These are phyloP conservation scores for Suillus cothurnatus DNA, from an alignment of 768 basidiomycete genomes.

Conservation along the genomic window DNA sequence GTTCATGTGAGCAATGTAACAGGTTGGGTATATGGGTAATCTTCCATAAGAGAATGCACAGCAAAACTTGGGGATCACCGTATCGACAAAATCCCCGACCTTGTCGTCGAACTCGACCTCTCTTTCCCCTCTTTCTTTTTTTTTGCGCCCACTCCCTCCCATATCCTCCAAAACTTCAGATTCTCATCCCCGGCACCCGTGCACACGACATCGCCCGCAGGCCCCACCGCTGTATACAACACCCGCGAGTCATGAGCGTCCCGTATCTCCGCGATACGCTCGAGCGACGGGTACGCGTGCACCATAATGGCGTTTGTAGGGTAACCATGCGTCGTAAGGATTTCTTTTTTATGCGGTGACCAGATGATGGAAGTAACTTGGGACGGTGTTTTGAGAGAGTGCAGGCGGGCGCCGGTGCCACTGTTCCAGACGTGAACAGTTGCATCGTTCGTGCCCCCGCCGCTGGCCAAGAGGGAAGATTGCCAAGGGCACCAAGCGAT, in stretches of 20 bases:
- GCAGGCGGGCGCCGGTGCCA: slow-evolving; percentile 88
- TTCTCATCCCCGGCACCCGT: slow-evolving; percentile 96
- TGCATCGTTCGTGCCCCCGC: slow-evolving; percentile 94
- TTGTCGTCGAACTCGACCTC: slow-evolving; percentile 25
- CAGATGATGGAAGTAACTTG: slow-evolving; percentile 93
- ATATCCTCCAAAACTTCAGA: slow-evolving; percentile 93
- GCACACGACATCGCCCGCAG: slow-evolving; percentile 88
- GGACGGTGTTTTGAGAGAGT: slow-evolving; percentile 82
- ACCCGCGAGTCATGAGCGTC: slow-evolving; percentile 95
- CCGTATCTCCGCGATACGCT: slow-evolving; percentile 78
- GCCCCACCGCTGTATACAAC: slow-evolving; percentile 81
- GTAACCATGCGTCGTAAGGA: slow-evolving; percentile 92
- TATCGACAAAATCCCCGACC: slow-evolving; percentile 38
- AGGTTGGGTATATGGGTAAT: background rate
- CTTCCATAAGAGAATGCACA: background rate
- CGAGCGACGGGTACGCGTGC: slow-evolving; percentile 71
- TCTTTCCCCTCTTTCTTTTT: slow-evolving; percentile 38
- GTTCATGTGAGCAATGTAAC: background rate
- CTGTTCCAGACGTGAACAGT: slow-evolving; percentile 90
- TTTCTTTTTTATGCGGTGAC: slow-evolving; percentile 85
- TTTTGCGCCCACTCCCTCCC: slow-evolving; percentile 58
- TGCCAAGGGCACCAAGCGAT: slow-evolving; percentile 99
- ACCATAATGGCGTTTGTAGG: slow-evolving; percentile 85
- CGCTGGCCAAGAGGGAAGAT: slow-evolving; percentile 84
- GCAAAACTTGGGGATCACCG: slow-evolving; percentile 26